Percentiles rank a stretch among this genome's conserved stretches.
Evolutionary conservation across 2,329 filamentous ascomycete species (phyloP).

Genomic region (Coleophoma cylindrospora): DNA sequence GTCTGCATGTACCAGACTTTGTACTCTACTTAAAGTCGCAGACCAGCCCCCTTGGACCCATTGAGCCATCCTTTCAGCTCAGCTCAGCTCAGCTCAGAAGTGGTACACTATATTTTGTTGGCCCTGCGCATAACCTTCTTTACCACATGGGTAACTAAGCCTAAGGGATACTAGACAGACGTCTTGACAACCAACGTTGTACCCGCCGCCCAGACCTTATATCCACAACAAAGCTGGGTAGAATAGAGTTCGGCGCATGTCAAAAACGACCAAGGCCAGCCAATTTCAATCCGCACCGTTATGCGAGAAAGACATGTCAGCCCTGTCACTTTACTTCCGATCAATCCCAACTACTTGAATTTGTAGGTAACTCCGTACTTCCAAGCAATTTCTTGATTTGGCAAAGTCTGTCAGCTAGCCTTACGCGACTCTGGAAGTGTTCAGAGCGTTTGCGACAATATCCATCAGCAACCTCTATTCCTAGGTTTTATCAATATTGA

Average conservation of each 20-base stretch:
- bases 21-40: slow-evolving; percentile 18
- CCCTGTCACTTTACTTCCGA: slow-evolving; percentile 16
- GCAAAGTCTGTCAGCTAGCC: neutral
- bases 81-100: slow-evolving; percentile 2
- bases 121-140: too few relatives aligned
- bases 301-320: slow-evolving; percentile 22
- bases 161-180: neutral
- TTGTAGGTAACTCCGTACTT: slow-evolving; percentile 24
- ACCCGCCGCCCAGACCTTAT: neutral
- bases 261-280: too few relatives aligned
- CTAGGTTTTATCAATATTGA: too few relatives aligned
- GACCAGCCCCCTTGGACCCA: slow-evolving; percentile 17
- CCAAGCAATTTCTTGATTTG: slow-evolving; percentile 20
- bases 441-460: too few relatives aligned
- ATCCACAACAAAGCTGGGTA: neutral
- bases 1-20: slow-evolving; percentile 20
- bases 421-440: slow-evolving; percentile 8
- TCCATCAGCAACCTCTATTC: too few relatives aligned
- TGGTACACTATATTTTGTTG: neutral
- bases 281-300: slow-evolving; percentile 11
- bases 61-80: slow-evolving; percentile 18
- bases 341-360: slow-evolving; percentile 19
- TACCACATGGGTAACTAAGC: too few relatives aligned
- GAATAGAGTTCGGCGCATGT: too few relatives aligned
- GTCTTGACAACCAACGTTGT: neutral